Percentiles rank a stretch among this genome's conserved stretches.
phyloP scores from a whole-genome alignment of 257 asterid genomes.

The Ballota nigra region DNA sequence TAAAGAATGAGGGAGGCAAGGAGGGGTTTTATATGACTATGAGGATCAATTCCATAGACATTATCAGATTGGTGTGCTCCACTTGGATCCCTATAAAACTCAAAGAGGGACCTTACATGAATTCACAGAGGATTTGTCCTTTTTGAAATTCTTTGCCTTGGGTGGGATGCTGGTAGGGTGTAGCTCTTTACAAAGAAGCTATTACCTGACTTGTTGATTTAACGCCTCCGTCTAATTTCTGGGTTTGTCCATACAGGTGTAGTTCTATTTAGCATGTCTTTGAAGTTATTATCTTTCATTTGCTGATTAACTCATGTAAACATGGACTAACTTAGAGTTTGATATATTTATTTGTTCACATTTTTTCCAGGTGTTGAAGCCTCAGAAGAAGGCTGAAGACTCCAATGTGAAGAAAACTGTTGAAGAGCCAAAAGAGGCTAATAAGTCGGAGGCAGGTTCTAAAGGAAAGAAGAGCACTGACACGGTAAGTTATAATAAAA shows the following conservation, averaged over 20 bases:
- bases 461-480: conserved; percentile 48
- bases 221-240: not conserved
- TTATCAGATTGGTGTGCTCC: conserved; percentile 4
- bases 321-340: conserved; percentile 5
- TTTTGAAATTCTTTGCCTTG: not conserved
- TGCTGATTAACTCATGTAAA: conserved; percentile 3
- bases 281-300: not conserved
- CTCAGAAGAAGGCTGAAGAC: conserved; percentile 56
- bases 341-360: conserved; percentile 8
- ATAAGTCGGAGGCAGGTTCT: conserved; percentile 34
- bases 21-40: not conserved
- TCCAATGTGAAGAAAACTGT: conserved; percentile 49
- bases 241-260: not conserved
- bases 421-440: conserved; percentile 43
- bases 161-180: not conserved
- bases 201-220: not conserved
- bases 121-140: not conserved
- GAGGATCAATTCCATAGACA: not conserved
- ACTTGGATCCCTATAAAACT: not conserved
- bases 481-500: conserved; percentile 20
- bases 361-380: conserved; percentile 41
- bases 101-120: not conserved
- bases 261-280: not conserved
- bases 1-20: not conserved
- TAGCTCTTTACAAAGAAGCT: not conserved